These are phyloP conservation scores for Chlamydomonas eustigma DNA, from an alignment of 139 green algal genomes.

Conservation along the genomic window DNA sequence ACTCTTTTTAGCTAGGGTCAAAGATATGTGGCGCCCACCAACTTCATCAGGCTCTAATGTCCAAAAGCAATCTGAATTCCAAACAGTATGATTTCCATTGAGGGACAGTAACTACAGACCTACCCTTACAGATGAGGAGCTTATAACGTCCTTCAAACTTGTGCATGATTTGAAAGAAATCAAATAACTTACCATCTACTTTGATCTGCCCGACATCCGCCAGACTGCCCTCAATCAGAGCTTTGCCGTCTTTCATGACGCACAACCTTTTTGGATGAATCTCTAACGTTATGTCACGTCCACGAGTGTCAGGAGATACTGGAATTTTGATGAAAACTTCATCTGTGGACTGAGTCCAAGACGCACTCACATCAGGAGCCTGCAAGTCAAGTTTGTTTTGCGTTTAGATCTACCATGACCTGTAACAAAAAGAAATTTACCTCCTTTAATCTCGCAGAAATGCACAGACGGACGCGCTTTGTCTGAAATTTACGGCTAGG, in stretches of 20 bases:
- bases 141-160: too few relatives aligned
- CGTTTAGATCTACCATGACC: too few relatives aligned
- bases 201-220: constrained; percentile 18
- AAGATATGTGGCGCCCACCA: neutral
- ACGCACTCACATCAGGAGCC: neutral
- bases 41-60: constrained; percentile 22
- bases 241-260: constrained; percentile 8
- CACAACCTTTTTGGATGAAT: constrained; percentile 30
- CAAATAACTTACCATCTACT: constrained; percentile 25
- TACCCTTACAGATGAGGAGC: too few relatives aligned
- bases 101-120: neutral
- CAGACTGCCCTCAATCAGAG: constrained; percentile 25
- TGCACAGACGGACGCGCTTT: too few relatives aligned
- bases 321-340: constrained; percentile 28
- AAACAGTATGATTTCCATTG: too few relatives aligned
- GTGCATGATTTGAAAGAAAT: too few relatives aligned
- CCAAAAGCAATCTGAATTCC: constrained; percentile 24
- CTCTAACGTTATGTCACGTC: constrained; percentile 23
- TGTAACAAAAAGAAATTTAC: too few relatives aligned
- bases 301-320: neutral
- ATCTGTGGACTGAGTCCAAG: constrained; percentile 33
- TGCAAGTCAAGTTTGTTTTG: too few relatives aligned
- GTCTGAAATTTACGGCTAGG: too few relatives aligned
- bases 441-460: too few relatives aligned
- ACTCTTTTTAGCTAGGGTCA: constrained; percentile 24